Conservation (phyloP, 768 basidiomycete genomes). For the Lyophyllum decastes region DNA sequence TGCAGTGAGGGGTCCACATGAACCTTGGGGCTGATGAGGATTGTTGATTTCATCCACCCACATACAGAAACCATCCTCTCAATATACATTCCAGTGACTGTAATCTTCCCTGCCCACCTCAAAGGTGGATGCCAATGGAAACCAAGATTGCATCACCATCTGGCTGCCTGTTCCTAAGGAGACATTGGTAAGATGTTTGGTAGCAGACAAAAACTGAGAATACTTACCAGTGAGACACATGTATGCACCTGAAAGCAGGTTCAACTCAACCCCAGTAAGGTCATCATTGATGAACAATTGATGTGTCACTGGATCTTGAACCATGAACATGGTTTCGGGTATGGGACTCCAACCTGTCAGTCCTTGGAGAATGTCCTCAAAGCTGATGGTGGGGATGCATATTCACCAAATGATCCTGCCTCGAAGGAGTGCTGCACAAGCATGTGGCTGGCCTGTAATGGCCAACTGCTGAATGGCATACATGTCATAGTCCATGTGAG, state of each 20-base stretch:
- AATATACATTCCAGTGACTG: background rate
- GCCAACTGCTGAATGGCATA: background rate
- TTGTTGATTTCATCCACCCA: too few species aligned
- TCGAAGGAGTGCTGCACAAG: constrained; percentile 13
- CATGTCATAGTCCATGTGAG: constrained; percentile 8
- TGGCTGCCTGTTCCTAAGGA: background rate
- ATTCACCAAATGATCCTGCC: constrained; percentile 17
- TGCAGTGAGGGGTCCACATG: background rate
- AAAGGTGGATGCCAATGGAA: constrained; percentile 8
- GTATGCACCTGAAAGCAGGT: too few species aligned
- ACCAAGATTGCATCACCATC: constrained; percentile 19
- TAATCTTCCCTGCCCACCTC: constrained; percentile 2
- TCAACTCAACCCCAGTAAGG: constrained; percentile 11
- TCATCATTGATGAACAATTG: constrained; percentile 15
- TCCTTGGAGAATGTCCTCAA: constrained; percentile 11
- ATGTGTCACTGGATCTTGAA: background rate
- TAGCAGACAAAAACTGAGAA: too few species aligned
- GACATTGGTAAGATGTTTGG: background rate
- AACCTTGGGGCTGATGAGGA: background rate
- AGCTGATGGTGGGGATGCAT: constrained; percentile 1
- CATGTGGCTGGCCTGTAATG: constrained; percentile 10
- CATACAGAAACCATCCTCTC: background rate
- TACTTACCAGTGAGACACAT: background rate
- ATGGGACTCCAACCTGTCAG: background rate
- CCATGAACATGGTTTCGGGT: background rate